These are phyloP conservation scores for Rhododendron williamsianum DNA, from an alignment of 148 eudicot genomes.

Conservation along the genomic window DNA sequence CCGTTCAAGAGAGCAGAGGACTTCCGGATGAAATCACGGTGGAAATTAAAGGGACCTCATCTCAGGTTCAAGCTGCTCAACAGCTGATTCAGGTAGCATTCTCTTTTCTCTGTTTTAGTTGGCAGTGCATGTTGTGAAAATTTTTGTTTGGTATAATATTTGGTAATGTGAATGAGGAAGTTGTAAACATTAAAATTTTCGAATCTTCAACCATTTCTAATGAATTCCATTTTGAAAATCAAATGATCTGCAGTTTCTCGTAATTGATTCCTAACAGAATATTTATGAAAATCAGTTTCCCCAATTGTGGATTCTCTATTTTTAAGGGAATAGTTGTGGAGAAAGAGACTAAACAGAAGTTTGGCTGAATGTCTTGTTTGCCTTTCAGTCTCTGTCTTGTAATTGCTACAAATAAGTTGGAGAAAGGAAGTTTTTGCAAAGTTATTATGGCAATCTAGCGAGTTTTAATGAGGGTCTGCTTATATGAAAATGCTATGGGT, in stretches of 20 bases:
- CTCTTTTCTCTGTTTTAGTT: background rate
- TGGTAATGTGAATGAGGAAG: background rate
- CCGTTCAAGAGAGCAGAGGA: constrained; percentile 82
- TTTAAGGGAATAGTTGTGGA: background rate
- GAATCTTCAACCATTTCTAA: background rate
- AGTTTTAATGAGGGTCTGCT: background rate
- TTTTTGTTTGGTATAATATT: background rate
- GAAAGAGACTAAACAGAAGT: background rate
- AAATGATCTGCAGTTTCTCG: background rate
- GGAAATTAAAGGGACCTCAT: constrained; percentile 84
- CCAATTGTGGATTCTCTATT: background rate
- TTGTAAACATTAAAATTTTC: background rate
- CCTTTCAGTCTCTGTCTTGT: background rate
- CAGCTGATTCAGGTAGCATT: constrained; percentile 80
- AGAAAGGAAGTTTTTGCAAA: background rate
- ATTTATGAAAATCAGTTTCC: background rate
- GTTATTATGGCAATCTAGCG: background rate
- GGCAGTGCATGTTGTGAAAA: background rate
- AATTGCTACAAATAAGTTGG: background rate
- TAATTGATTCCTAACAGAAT: background rate
- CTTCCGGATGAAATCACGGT: constrained; percentile 85
- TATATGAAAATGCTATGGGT: background rate
- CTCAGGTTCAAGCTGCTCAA: constrained; percentile 87
- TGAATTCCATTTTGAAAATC: background rate
- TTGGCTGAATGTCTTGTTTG: background rate